Evolutionary conservation across 495 filamentous ascomycete species (phyloP), one percentile per base, ranked within the genome.

Genomic region (Neurospora tetrasperma): DNA sequence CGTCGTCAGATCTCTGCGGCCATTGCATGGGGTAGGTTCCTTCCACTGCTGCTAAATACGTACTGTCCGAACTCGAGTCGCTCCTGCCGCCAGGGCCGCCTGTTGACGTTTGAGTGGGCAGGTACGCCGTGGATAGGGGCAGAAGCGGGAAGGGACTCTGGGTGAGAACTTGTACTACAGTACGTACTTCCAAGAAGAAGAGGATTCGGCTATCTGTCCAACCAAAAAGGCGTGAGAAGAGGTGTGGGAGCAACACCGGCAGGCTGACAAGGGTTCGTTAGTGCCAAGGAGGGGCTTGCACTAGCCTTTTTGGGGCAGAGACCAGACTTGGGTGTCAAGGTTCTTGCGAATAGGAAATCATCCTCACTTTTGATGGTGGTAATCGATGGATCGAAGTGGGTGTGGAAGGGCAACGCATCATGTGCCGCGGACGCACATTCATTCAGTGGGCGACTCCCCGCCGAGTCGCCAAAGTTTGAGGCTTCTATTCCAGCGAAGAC

Each of bases 201-300:
- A 66, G 54, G 11, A 31, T 18, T 35, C 54, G 54, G 27, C 7
- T 35, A 31, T 66, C 27, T 66, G 54, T 66, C 54, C 54, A 66
- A 66, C 54, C 54, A 66, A 35, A 38, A 66, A 66, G 12, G 27
- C 54, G 14, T 66, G 14, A 35, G 27, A 31, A 43, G 69, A 40
- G 73, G 76, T 78, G 76, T 78, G 75, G 73, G 70, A 78, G 75
- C 75, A 62, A 69, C 54, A 31, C 20, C 75, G 75, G 54, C 69
- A 71, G 35, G 71, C 8, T 18, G 73, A 77, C 77, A 77, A 75
- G 77, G 77, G 75, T 78, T 23, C 35, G 3, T 46, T 74, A 77
- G 73, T 73, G 73, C 40, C 75, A 72, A 71, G 69, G 59, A 70
- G 48, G 59, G 31, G 59, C 23, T 46, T 27, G 42, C 69, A 44